These are phyloP conservation scores for Brassica nigra DNA, from an alignment of 345 rosid genomes.

Conservation along the genomic window DNA sequence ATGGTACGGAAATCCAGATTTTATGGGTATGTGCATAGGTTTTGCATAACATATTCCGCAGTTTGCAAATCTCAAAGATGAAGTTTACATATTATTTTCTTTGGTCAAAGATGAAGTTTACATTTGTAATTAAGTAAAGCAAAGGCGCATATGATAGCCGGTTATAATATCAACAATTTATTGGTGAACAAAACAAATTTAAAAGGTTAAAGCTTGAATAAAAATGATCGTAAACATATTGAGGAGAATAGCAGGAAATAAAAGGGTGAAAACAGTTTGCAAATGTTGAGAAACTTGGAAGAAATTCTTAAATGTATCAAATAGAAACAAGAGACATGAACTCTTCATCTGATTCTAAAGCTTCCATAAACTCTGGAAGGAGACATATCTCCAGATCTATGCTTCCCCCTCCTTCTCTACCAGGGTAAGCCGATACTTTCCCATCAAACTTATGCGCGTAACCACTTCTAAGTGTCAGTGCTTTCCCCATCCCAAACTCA, in stretches of 20 bases:
- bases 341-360: constrained; percentile 59
- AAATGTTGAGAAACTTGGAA: not conserved
- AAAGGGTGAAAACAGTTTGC: not conserved
- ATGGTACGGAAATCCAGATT: not conserved
- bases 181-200: not conserved
- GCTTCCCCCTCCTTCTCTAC: constrained; percentile 68
- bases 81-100: too few relatives aligned
- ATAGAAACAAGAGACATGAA: constrained; percentile 47
- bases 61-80: not conserved
- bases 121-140: not conserved
- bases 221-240: not conserved
- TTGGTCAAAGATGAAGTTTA: not conserved
- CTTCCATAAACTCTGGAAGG: constrained; percentile 55
- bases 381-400: constrained; percentile 73
- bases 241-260: not conserved
- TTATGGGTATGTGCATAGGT: not conserved
- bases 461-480: constrained; percentile 67
- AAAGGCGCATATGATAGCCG: not conserved
- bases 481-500: constrained; percentile 85
- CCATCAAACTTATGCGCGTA: constrained; percentile 75
- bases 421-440: constrained; percentile 63
- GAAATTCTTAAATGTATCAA: not conserved
- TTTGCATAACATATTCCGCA: not conserved
- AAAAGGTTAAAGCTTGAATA: not conserved
- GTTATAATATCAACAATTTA: not conserved